Conservation (phyloP, 306 rosid genomes). For the Fagus crenata region DNA sequence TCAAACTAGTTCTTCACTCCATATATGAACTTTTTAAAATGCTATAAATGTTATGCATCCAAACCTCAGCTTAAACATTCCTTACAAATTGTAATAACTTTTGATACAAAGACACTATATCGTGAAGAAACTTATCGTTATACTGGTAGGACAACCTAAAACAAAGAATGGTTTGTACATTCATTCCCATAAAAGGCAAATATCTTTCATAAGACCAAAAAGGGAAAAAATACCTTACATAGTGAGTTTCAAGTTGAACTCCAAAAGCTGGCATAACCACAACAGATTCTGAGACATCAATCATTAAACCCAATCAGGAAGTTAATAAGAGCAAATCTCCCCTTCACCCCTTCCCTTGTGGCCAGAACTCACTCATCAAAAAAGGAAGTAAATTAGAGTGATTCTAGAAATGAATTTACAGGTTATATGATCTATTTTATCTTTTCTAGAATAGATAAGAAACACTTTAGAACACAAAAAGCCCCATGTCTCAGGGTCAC, state of each 20-base stretch:
- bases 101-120: neutral
- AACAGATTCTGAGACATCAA: slow-evolving; percentile 65
- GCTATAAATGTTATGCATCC: neutral
- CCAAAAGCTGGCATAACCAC: slow-evolving; percentile 90
- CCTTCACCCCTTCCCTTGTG: too few species aligned
- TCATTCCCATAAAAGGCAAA: slow-evolving; percentile 2
- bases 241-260: slow-evolving; percentile 87
- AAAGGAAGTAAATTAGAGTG: slow-evolving; percentile 3
- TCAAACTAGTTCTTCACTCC: neutral
- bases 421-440: neutral
- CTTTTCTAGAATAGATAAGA: slow-evolving; percentile 11
- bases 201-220: neutral
- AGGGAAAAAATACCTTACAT: slow-evolving; percentile 47
- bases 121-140: neutral
- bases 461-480: slow-evolving; percentile 23
- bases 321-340: neutral
- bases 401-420: slow-evolving; percentile 12
- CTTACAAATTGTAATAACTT: neutral
- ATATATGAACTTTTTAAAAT: neutral
- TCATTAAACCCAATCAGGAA: slow-evolving; percentile 13
- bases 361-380: too few species aligned
- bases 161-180: slow-evolving; percentile 1
- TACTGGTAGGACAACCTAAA: neutral
- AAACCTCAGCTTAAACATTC: neutral
- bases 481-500: slow-evolving; percentile 28